Base-by-base conservation (phyloP, 306 rosid species). In the Rosa rugosa region DNA sequence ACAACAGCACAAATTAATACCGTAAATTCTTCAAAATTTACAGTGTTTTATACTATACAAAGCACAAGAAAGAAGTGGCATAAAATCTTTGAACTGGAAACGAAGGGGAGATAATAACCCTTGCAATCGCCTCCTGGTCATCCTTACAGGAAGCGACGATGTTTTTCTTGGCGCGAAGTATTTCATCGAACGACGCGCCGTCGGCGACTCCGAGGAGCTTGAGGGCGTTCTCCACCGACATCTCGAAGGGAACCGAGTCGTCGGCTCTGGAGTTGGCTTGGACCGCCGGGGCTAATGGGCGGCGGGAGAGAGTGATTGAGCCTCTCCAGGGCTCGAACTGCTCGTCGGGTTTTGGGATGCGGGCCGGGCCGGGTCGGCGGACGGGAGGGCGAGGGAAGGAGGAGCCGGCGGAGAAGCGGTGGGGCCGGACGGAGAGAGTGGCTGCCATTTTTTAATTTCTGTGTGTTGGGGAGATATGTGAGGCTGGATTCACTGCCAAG, bases 181-280 rank as follows among this genome's bases (percentile, higher is more conserved):
- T 95, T 6, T 93, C 99, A 4, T 93, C 96, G 73, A 95, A 93
- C 53, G 98, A 87, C 76, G 94, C 99, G 5, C 90, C 93, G 51
- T 95, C 99, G 16, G 98, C 83, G 60, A 95, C 99, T n/a, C 99
- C 98, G 46, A 95, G 88, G 40, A 95, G 90, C 86, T 92, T 89
- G 64, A 91, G 90, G 45, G 98, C 98, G 87, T 74, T 95, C 77
- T 95, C 99, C 14, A 95, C 88, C 11, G 99, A 91, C 97, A 93
- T 95, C 88, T 93, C 97, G 76, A 80, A 91, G 82, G 98, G 94
- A 38, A 84, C 87, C 20, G 96, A 87, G 91, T 91, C 98, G 71
- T 93, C 96, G 17, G 94, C 98, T 75, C 97, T 71, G 3, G 97
- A 90, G 36, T 91, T 82, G 9, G 99, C 98, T 27, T 81, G 92